Conservation (phyloP, 371 early-diverging fungal species). For the Mucor indicus region DNA sequence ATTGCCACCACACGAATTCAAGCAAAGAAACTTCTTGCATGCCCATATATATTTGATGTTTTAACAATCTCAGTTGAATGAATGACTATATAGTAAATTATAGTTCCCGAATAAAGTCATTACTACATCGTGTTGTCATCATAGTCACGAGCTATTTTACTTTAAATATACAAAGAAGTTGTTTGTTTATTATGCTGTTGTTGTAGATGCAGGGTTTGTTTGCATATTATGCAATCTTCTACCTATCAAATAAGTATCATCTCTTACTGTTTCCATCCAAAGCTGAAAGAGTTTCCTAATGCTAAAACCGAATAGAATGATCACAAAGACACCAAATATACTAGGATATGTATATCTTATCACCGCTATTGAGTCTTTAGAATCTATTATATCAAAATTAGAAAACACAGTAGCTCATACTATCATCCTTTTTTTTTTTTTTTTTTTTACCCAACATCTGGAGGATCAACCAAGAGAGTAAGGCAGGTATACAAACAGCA, state of each 20-base stretch:
- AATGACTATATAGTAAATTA: no score
- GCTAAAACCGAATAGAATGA: conserved; percentile 2
- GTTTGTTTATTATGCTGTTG: no score
- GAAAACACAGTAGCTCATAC: not conserved
- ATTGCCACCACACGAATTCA: no score
- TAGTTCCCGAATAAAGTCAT: no score
- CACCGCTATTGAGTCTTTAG: conserved; percentile 14
- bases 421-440: not conserved
- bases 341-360: conserved; percentile 25
- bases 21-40: no score
- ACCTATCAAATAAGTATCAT: conserved; percentile 67
- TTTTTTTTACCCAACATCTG: conserved; percentile 16
- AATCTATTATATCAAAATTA: conserved; percentile 5
- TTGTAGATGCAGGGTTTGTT: not conserved
- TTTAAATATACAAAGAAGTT: no score
- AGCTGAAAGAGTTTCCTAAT: conserved; percentile 29
- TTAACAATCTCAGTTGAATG: no score
- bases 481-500: conserved; percentile 16
- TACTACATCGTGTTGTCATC: no score
- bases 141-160: no score
- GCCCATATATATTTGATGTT: no score
- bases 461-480: conserved; percentile 15
- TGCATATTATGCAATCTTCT: conserved; percentile 61
- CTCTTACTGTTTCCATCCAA: conserved; percentile 62
- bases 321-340: conserved; percentile 14